Evolutionary conservation across 177 flowering plant genomes (phyloP), one percentile per base, ranked within the genome.

Genomic region (Vitis hybrid): DNA sequence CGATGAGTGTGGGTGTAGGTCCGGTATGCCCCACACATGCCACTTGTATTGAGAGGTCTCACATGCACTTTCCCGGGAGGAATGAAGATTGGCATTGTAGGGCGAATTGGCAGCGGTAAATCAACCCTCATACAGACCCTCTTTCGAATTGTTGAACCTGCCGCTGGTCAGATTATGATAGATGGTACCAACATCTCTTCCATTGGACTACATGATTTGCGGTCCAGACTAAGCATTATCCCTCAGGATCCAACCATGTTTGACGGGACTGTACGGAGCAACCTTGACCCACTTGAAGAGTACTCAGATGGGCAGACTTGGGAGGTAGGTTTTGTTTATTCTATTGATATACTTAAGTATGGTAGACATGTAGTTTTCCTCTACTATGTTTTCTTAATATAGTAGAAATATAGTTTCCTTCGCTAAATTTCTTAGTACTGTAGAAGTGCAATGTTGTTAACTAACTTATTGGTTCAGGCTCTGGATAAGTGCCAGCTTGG

Each of bases 201-300:
- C 1, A 90, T 92, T 67, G 95, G 95, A 33, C 83, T 90, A 66
- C 95, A 90, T 76, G 95, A 92, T 76, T 71, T 92, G 59, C 75
- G 97, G 51, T 90, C 88, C 33, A 84, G 89, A 70, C 69, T 92
- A 50, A 86, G 94, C 69, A 92, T 92, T 57, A 92, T 92, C 61
- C 97, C 95, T 11, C 95, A 89, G 68, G 95, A 90, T 70, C 97
- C 92, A 16, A 92, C 97, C 73, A 89, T 92, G 97, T 90, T 90
- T 80, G 90, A 90, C 74, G 95, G 93, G 13, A 88, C 92, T 13
- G 77, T 89, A 14, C 73, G 95, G 62, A 85, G 78, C 76, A 92
- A 89, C 66, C 75, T 90, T 70, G 95, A 92, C 65, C 94, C 93
- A 1, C 91, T 92, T 55, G 92, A 88, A 76, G 92, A 90, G 76